These are phyloP conservation scores for Pezicula radicicola DNA, from an alignment of 2,329 filamentous ascomycete species.

Conservation along the genomic window DNA sequence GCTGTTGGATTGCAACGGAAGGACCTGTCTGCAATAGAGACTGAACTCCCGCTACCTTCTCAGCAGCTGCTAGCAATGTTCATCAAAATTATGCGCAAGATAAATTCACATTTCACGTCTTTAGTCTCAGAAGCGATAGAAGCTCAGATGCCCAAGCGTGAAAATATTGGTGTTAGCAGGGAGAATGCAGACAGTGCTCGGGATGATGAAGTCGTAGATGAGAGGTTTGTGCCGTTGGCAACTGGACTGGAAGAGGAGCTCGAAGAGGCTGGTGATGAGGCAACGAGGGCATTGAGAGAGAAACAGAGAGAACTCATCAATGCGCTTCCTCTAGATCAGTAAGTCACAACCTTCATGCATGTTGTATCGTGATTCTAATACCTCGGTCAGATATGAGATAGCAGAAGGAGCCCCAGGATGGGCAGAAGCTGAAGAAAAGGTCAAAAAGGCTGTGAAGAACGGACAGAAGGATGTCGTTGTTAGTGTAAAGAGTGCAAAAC, in stretches of 20 bases:
- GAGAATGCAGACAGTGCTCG: conserved; percentile 62
- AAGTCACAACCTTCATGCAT: conserved; percentile 36
- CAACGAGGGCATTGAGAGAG: conserved; percentile 66
- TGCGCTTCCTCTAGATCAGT: conserved; percentile 84
- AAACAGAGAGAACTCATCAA: conserved; percentile 89
- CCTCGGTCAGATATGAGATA: conserved; percentile 57
- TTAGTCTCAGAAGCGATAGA: conserved; percentile 73
- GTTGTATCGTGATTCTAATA: conserved; percentile 11
- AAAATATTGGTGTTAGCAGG: conserved; percentile 54
- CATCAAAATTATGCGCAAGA: conserved; percentile 90
- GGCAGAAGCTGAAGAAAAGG: conserved; percentile 73
- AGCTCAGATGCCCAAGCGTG: conserved; percentile 58
- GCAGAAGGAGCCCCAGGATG: conserved; percentile 59
- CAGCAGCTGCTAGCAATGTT: conserved; percentile 94
- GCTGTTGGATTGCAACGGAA: conserved; percentile 90
- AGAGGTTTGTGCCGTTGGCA: conserved; percentile 68
- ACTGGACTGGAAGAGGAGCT: conserved; percentile 77
- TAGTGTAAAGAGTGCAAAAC: conserved; percentile 75
- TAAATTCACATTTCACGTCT: conserved; percentile 72
- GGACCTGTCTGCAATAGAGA: conserved; percentile 74
- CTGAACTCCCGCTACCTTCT: conserved; percentile 70
- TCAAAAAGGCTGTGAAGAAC: conserved; percentile 53
- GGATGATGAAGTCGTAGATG: conserved; percentile 64
- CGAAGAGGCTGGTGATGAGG: conserved; percentile 76
- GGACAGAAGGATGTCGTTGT: conserved; percentile 63